These are phyloP conservation scores for Aspergillus chevalieri DNA, from an alignment of 2,329 filamentous ascomycete species.

Conservation along the genomic window DNA sequence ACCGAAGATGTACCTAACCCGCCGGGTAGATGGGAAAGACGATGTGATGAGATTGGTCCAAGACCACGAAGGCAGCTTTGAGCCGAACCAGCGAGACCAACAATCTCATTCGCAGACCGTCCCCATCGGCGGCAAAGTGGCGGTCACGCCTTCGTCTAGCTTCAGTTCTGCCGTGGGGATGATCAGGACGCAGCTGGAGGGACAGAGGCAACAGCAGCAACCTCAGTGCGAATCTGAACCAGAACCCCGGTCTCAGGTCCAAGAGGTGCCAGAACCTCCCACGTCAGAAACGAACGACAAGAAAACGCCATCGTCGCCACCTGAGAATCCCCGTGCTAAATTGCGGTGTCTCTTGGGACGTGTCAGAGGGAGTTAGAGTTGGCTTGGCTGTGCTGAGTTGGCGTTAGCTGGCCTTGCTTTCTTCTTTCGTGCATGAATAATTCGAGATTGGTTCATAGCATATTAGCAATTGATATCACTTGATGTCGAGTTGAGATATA, in stretches of 20 bases:
- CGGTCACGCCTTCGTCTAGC: slow-evolving; percentile 3
- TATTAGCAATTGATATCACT: too few relatives aligned
- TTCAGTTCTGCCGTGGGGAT: slow-evolving; percentile 10
- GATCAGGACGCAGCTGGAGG: slow-evolving; percentile 13
- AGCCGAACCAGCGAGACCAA: neutral
- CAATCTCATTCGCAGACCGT: neutral
- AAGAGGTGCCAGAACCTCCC: neutral
- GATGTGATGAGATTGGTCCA: slow-evolving; percentile 28
- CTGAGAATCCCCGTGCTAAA: slow-evolving; percentile 13
- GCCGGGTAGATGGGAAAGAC: slow-evolving; percentile 43
- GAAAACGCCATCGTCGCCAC: slow-evolving; percentile 1
- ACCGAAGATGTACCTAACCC: slow-evolving; percentile 55
- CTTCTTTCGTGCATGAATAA: too few relatives aligned
- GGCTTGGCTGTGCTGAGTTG: too few relatives aligned
- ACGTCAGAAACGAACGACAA: slow-evolving; percentile 1
- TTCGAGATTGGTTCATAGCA: too few relatives aligned
- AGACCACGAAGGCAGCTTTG: slow-evolving; percentile 12
- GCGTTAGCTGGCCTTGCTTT: too few relatives aligned
- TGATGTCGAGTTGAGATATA: too few relatives aligned
- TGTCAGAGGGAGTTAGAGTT: slow-evolving; percentile 9
- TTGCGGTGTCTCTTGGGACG: slow-evolving; percentile 18
- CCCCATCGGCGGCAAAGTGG: slow-evolving; percentile 8
- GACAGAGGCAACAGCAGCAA: slow-evolving; percentile 3
- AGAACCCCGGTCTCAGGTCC: neutral
- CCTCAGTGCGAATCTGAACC: neutral